phyloP scores from a whole-genome alignment of 176 grass and related monocot species.

The Rhynchospora tenuis region DNA sequence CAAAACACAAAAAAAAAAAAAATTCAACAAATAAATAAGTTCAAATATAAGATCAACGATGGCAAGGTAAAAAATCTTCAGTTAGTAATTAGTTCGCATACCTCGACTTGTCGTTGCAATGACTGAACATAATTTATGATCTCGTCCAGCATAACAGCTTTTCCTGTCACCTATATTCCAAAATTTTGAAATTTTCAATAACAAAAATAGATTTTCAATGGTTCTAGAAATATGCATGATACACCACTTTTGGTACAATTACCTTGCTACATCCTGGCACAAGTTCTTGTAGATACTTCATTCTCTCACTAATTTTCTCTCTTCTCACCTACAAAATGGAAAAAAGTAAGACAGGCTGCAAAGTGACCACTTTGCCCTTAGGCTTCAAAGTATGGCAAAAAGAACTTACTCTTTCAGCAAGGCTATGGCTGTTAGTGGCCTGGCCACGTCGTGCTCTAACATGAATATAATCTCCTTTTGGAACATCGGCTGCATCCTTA shows the following conservation, averaged over 20 bases:
- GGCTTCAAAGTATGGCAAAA: not conserved
- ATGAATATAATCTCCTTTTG: constrained; percentile 80
- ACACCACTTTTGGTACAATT: not conserved
- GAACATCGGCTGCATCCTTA: constrained; percentile 41
- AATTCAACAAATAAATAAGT: not conserved
- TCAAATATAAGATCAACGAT: not conserved
- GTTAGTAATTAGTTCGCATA: constrained; percentile 20
- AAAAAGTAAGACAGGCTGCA: not conserved
- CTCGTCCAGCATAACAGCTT: constrained; percentile 98
- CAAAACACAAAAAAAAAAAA: not conserved
- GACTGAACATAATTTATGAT: constrained; percentile 99
- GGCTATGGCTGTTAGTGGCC: constrained; percentile 91
- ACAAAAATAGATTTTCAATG: constrained; percentile 8
- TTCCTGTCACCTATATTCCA: constrained; percentile 75
- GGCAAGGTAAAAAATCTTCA: not conserved
- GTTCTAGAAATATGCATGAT: not conserved
- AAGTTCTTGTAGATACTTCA: constrained; percentile 96
- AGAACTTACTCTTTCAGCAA: constrained; percentile 71
- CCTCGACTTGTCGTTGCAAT: constrained; percentile 98
- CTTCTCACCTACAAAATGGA: constrained; percentile 63
- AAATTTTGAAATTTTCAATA: not conserved
- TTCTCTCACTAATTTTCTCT: constrained; percentile 97
- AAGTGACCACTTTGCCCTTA: not conserved
- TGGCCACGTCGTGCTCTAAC: constrained; percentile 75
- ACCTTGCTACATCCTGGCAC: constrained; percentile 98